These are phyloP conservation scores for Auricularia cornea DNA, from an alignment of 768 basidiomycete species.

Conservation along the genomic window DNA sequence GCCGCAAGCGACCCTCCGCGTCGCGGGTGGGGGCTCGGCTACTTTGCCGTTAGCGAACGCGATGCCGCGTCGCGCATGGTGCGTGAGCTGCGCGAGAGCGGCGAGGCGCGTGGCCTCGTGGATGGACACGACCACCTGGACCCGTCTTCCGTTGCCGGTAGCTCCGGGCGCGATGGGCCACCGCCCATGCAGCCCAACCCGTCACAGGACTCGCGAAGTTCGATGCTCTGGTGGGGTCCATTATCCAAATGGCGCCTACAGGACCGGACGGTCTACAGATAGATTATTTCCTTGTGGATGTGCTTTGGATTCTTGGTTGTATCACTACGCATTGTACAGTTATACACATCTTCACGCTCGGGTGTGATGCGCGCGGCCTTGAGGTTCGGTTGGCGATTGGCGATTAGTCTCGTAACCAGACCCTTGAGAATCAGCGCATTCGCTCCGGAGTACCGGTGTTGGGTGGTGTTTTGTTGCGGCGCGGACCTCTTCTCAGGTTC, in stretches of 20 bases:
- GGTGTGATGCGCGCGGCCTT: no score
- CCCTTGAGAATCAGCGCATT: no score
- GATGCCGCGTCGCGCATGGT: slow-evolving; percentile 25
- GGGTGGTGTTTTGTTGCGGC: no score
- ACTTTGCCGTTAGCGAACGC: slow-evolving; percentile 45
- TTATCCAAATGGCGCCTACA: slow-evolving; percentile 64
- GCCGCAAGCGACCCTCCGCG: slow-evolving; percentile 4
- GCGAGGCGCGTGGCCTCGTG: slow-evolving; percentile 4
- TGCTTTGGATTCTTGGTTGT: background rate
- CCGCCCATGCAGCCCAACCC: background rate
- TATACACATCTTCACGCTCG: no score
- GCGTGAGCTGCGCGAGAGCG: slow-evolving; percentile 11
- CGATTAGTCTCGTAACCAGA: no score
- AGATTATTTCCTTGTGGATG: background rate
- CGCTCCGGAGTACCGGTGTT: no score
- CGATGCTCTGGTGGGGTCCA: slow-evolving; percentile 79
- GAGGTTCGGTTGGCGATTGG: no score
- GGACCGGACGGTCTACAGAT: slow-evolving; percentile 60
- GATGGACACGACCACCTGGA: background rate
- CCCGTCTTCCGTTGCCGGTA: slow-evolving; percentile 3
- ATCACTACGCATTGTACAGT: background rate
- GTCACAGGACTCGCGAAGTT: slow-evolving; percentile 19
- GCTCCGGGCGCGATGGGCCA: background rate
- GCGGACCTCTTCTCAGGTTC: no score
- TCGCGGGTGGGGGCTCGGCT: slow-evolving; percentile 66